Conservation (phyloP, 2,329 filamentous ascomycete genomes). For the Bipolaris zeicola region DNA sequence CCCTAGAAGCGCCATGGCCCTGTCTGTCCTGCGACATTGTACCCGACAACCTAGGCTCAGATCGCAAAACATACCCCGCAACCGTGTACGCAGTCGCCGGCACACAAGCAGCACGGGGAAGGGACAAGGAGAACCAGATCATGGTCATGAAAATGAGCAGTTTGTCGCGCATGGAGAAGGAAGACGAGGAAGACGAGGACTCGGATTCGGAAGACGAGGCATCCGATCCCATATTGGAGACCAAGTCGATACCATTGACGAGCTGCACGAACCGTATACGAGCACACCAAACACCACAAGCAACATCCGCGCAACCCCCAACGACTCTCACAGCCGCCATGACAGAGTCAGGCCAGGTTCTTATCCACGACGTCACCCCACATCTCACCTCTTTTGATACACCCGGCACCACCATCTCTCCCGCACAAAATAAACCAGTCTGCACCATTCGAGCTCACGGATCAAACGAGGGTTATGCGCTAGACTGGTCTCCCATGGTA, state of each 20-base stretch:
- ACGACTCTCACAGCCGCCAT: slow-evolving; percentile 88
- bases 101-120: slow-evolving; percentile 81
- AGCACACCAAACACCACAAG: slow-evolving; percentile 76
- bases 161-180: slow-evolving; percentile 84
- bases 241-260: slow-evolving; percentile 81
- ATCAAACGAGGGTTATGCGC: slow-evolving; percentile 82
- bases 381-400: slow-evolving; percentile 89
- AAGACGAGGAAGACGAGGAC: slow-evolving; percentile 71
- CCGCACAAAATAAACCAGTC: slow-evolving; percentile 85
- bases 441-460: slow-evolving; percentile 90
- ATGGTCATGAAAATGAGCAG: slow-evolving; percentile 97
- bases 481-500: slow-evolving; percentile 92
- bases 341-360: slow-evolving; percentile 85
- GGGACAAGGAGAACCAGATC: slow-evolving; percentile 85
- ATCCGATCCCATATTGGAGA: slow-evolving; percentile 90
- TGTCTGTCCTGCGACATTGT: slow-evolving; percentile 96
- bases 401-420: slow-evolving; percentile 78
- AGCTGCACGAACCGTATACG: slow-evolving; percentile 95
- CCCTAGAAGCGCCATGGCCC: slow-evolving; percentile 91
- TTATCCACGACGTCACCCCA: slow-evolving; percentile 92
- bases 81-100: slow-evolving; percentile 95
- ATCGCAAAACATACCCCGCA: slow-evolving; percentile 89
- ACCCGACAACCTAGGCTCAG: slow-evolving; percentile 82
- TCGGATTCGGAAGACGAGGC: slow-evolving; percentile 70
- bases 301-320: slow-evolving; percentile 71